Evolutionary conservation across 208 protist genomes (phyloP).

Genomic region (Endotrypanum monterogeii): DNA sequence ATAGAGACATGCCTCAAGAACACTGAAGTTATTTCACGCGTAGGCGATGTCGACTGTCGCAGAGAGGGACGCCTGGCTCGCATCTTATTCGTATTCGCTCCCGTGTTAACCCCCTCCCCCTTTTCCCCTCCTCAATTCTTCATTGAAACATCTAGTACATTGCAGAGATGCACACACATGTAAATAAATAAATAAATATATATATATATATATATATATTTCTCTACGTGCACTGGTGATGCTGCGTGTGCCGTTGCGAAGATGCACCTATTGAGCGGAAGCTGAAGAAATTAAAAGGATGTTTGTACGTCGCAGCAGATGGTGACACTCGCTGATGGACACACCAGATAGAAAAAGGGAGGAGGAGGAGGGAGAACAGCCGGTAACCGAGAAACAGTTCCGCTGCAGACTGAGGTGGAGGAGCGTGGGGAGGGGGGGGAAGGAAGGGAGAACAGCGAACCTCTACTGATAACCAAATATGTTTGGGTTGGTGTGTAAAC

Average conservation of each 20-base stretch:
- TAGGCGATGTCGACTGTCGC: neutral
- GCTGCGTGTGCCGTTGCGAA: neutral
- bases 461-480: neutral
- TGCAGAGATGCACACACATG: no score
- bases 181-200: no score
- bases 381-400: neutral
- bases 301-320: neutral
- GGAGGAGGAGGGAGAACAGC: no score
- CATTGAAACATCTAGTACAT: constrained; percentile 6
- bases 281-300: no score
- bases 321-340: neutral
- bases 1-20: neutral
- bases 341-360: neutral
- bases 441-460: neutral
- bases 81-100: neutral
- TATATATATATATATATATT: neutral
- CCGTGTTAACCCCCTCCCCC: neutral
- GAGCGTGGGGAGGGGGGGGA: constrained; percentile 1
- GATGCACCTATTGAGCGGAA: neutral
- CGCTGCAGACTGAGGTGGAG: neutral
- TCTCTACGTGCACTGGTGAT: neutral
- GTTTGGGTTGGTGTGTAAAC: neutral
- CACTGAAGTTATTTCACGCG: neutral
- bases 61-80: neutral
- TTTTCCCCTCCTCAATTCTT: neutral